Percentiles rank a stretch among this genome's conserved stretches.
Conservation (phyloP, 202 grass and related monocot genomes). For the Panicum virgatum region DNA sequence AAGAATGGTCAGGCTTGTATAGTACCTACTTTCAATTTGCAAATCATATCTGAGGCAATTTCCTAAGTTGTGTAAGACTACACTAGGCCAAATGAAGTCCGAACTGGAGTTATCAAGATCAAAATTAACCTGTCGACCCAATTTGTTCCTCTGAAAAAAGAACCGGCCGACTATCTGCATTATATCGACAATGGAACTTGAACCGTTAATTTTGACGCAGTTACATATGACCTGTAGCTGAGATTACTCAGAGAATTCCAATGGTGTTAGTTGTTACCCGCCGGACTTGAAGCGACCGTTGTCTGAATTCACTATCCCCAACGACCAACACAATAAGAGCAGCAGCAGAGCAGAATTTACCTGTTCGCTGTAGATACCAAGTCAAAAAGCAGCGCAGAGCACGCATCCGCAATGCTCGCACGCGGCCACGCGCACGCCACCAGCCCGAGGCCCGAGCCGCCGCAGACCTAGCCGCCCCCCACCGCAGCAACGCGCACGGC, state of each 20-base stretch:
- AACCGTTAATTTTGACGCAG: neutral
- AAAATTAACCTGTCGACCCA: neutral
- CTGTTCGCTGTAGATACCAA: neutral
- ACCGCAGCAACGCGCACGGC: constrained; percentile 1
- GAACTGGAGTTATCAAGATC: neutral
- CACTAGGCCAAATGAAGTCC: neutral
- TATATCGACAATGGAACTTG: neutral
- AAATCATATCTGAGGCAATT: neutral
- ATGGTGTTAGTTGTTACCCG: constrained; percentile 9
- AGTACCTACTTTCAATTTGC: neutral
- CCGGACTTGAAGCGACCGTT: neutral
- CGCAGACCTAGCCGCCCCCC: neutral
- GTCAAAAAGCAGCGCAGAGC: neutral
- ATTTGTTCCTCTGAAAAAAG: neutral
- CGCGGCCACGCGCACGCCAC: neutral
- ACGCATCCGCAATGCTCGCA: neutral
- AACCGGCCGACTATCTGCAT: neutral
- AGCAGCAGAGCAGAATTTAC: neutral
- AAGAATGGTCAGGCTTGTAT: neutral
- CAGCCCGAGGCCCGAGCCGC: neutral
- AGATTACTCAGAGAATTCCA: neutral
- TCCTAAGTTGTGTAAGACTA: neutral
- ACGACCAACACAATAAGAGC: neutral
- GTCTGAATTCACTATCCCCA: neutral
- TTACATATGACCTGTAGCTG: neutral